Base-by-base conservation (phyloP, 2,329 filamentous ascomycete species). In the Sporothrix brasiliensis region DNA sequence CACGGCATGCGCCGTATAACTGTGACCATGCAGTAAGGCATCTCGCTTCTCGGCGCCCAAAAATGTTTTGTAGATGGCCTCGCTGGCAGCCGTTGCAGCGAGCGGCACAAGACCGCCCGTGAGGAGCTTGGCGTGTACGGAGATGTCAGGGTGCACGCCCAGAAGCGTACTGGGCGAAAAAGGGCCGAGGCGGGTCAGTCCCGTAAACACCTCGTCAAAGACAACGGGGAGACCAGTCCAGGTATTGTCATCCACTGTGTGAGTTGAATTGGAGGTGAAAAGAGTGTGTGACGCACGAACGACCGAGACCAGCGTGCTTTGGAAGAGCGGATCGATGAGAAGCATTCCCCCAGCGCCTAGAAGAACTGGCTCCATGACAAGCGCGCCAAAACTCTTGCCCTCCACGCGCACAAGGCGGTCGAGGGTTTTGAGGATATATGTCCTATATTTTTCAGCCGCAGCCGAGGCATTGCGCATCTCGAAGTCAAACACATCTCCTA, bases 151-250 rank as follows among this genome's bases (percentile, higher is more conserved):
- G 44, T 92, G 79, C 0, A 88, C 81, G 5, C 83, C 82, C 3
- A 96, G 85, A 78, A 94, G 91, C 0, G 89, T 89, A 0, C 91
- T 87, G 0, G 92, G 85, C 0, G 87, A 89, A 76, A 90, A 88
- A 52, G 89, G 87, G 2, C 93, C 92, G 0, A 97, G 87, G 14
- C 93, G 91, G 78, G 94, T 94, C 4, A 96, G 82, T 1, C 92
- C 92, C 0, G 92, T 94, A 79, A 97, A 96, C 49, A 96, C 92
- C 77, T 96, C 93, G 77, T 97, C 92, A 74, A 93, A 92, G 74
- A 96, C 84, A 52, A 96, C 81, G 0, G 93, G 92, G 4, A 96
- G 85, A 2, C 92, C 92, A 1, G 84, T 83, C 92, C 92, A 96
- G 41, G 81, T 73, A 10, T 75, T 76, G 44, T 75, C 67, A 47